A percentile compares a stretch with the other conserved stretches of the same genome.
Evolutionary conservation across 2,329 filamentous ascomycete genomes (phyloP).

Genomic region (Didymella sp.): DNA sequence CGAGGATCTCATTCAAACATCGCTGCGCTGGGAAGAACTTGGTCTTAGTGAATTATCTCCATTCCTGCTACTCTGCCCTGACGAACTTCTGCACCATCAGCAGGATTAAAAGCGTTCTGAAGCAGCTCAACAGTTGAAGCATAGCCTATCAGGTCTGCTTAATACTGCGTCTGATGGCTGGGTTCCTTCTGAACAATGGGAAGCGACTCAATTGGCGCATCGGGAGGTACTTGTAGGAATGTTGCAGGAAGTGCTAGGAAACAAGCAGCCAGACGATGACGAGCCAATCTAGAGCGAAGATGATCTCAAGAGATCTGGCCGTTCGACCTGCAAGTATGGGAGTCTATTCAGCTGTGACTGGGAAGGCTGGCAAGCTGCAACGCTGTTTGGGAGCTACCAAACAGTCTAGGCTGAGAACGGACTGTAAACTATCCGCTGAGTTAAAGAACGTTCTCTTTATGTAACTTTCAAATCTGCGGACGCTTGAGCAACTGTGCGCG

Average conservation of each 20-base stretch:
- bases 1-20: constrained; percentile 52
- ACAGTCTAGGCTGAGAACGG: too few species aligned
- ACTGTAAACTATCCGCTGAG: too few species aligned
- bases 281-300: constrained; percentile 45
- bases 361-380: too few species aligned
- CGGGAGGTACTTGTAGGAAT: constrained; percentile 42
- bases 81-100: constrained; percentile 37
- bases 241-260: constrained; percentile 40
- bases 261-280: constrained; percentile 42
- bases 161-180: constrained; percentile 47
- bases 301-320: constrained; percentile 48
- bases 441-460: too few species aligned
- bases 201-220: constrained; percentile 41
- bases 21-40: constrained; percentile 48
- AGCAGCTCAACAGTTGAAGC: constrained; percentile 42
- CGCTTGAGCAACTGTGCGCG: too few species aligned
- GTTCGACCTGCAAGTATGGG: constrained; percentile 40
- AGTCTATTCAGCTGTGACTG: too few species aligned
- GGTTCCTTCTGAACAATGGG: constrained; percentile 47
- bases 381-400: too few species aligned
- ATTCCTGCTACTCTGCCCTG: constrained; percentile 34
- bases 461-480: too few species aligned
- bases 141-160: constrained; percentile 40
- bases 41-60: constrained; percentile 48
- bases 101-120: constrained; percentile 45